These are phyloP conservation scores for Botryosphaeria agaves DNA, from an alignment of 2,329 filamentous ascomycete genomes.

Conservation along the genomic window DNA sequence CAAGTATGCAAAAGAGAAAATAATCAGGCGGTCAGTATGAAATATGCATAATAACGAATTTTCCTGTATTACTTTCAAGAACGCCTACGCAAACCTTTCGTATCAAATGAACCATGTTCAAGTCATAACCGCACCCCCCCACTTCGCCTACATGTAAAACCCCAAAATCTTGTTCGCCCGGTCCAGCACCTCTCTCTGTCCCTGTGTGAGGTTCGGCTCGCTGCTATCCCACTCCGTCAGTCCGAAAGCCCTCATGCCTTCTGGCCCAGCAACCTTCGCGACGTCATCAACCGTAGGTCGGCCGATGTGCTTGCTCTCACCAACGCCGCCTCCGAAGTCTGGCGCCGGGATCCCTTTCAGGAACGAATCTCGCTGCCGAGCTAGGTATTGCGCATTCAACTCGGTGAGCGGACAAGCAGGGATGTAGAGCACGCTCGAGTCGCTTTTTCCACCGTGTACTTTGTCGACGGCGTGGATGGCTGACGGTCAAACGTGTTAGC, in stretches of 20 bases:
- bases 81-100: too few species aligned
- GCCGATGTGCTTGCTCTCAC: constrained; percentile 37
- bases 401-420: constrained; percentile 70
- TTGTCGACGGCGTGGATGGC: constrained; percentile 70
- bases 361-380: constrained; percentile 54
- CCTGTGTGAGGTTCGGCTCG: constrained; percentile 26
- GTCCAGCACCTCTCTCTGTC: constrained; percentile 33
- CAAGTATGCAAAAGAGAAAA: too few species aligned
- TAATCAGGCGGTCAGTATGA: too few species aligned
- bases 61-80: too few species aligned
- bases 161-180: constrained; percentile 36
- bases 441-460: constrained; percentile 49
- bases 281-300: constrained; percentile 22
- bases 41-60: too few species aligned
- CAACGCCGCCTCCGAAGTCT: constrained; percentile 40
- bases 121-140: background rate
- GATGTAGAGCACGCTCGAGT: constrained; percentile 80
- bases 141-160: constrained; percentile 15
- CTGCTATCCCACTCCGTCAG: constrained; percentile 31
- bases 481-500: too few species aligned
- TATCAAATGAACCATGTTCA: too few species aligned
- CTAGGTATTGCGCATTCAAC: constrained; percentile 53
- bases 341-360: constrained; percentile 35
- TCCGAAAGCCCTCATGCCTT: constrained; percentile 38
- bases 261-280: constrained; percentile 19